A percentile compares a stretch with the other conserved stretches of the same genome.
phyloP scores from a whole-genome alignment of 345 rosid species.

The Reutealis trisperma region DNA sequence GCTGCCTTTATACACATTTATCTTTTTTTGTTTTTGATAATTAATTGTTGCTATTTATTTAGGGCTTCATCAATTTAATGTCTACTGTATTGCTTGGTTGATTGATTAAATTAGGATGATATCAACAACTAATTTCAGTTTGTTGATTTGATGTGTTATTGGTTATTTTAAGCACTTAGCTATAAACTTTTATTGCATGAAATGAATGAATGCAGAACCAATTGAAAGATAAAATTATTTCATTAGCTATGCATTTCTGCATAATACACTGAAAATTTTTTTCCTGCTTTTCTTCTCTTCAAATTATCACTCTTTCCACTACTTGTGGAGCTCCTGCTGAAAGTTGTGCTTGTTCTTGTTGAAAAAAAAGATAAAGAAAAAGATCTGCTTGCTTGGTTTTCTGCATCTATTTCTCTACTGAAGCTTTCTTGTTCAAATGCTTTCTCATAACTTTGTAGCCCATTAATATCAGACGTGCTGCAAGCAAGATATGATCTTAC shows the following conservation, averaged over 20 bases:
- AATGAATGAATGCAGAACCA: too few species aligned
- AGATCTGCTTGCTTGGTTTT: constrained; percentile 1
- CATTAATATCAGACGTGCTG: constrained; percentile 1
- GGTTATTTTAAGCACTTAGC: too few species aligned
- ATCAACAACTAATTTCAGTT: too few species aligned
- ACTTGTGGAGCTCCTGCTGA: constrained; percentile 18
- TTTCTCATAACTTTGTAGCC: background rate
- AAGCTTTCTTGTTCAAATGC: constrained; percentile 13
- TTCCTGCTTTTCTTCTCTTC: constrained; percentile 1
- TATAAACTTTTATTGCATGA: too few species aligned
- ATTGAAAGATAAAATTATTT: too few species aligned
- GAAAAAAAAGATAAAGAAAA: constrained; percentile 17
- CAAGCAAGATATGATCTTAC: constrained; percentile 11
- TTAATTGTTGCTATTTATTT: too few species aligned
- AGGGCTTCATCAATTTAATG: too few species aligned
- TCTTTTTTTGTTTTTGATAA: too few species aligned
- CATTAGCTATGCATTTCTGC: constrained; percentile 34
- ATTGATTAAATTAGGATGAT: too few species aligned
- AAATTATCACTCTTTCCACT: constrained; percentile 8
- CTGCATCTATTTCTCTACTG: constrained; percentile 6
- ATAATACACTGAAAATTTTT: constrained; percentile 13
- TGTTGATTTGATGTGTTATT: too few species aligned
- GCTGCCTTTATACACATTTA: too few species aligned
- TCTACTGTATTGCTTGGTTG: too few species aligned
- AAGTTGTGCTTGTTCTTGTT: constrained; percentile 15